A percentile compares a stretch with the other conserved stretches of the same genome.
Conservation (phyloP, 1,139 yeast species). For the Pneumocystis canis region DNA sequence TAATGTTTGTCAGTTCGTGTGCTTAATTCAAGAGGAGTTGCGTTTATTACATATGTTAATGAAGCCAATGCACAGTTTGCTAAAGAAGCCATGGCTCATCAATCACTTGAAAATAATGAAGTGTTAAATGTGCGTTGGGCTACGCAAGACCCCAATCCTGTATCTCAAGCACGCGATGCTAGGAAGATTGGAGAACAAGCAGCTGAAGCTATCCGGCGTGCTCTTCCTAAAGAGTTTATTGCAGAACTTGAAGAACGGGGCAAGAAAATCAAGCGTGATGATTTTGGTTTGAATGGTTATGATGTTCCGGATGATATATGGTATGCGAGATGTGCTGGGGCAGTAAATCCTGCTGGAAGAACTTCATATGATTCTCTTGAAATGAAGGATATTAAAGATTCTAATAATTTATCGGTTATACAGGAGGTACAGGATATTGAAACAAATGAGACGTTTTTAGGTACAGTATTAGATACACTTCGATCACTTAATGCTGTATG, state of each 20-base stretch:
- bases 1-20: conserved; percentile 30
- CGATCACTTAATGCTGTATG: neutral
- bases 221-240: conserved; percentile 21
- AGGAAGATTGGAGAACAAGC: conserved; percentile 28
- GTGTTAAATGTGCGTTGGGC: conserved; percentile 76
- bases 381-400: neutral
- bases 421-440: neutral
- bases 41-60: conserved; percentile 55
- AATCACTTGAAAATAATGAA: conserved; percentile 52
- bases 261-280: conserved; percentile 3
- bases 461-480: neutral
- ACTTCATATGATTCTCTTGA: neutral
- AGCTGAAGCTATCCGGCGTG: conserved; percentile 26
- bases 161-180: conserved; percentile 39
- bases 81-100: conserved; percentile 81
- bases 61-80: conserved; percentile 84
- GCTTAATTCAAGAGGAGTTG: conserved; percentile 50
- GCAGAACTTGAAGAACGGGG: conserved; percentile 15
- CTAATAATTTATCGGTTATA: neutral
- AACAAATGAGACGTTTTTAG: neutral
- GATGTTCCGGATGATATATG: conserved; percentile 14
- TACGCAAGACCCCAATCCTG: conserved; percentile 70
- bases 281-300: conserved; percentile 14
- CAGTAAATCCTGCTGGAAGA: conserved; percentile 11
- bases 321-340: conserved; percentile 14